Base-by-base conservation (phyloP, 345 rosid genomes). In the Ceriops tagal region DNA sequence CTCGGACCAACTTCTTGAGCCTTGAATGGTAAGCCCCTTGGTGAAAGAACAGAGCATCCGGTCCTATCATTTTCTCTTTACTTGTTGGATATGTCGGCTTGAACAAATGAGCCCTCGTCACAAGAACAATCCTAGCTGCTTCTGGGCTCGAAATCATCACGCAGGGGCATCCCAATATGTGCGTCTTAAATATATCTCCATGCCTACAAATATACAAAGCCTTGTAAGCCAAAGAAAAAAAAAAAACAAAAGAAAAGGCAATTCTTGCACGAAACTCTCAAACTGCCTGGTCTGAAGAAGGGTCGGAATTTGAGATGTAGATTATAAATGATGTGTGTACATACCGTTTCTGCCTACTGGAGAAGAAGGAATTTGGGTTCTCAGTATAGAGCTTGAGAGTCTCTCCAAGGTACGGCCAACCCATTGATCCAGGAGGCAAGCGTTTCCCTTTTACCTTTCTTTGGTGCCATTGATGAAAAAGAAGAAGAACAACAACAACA, bases 381-480 rank as follows among this genome's bases (percentile, higher is more conserved):
- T 93, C 85, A 0, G 96, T 79, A 76, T 91, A 93, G 68, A 93
- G 92, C 71, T 84, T 88, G 71, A 86, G 93, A 19, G 98, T 91
- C 65, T 93, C 97, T 22, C 98, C 98, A 20, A 93, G 72, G 74
- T 91, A 93, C 73, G 98, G 97, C 96, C 97, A 93, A 4, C 97
- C 98, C 92, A 93, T 85, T 19, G 98, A 89, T 37, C 98, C 97
- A 15, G 98, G 98, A 0, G 98, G 97, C 27, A 89, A 76, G 53
- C 73, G 84, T 32, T 64, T 69, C 18, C 49, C 49, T 4, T 43
- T 3, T 5, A 43, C 18, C 60, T 52, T 80, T 65, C 67, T 77
- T 59, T 70, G 77, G 35, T 60, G 71, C 86, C 92, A 79, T 70
- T 74, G 85, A 71, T 34, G 37, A 34, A 34, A 34, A 34, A 34